Percentiles rank a stretch among this genome's conserved stretches.
Conservation (phyloP, 2,329 filamentous ascomycete species). For the Talaromyces sp. region DNA sequence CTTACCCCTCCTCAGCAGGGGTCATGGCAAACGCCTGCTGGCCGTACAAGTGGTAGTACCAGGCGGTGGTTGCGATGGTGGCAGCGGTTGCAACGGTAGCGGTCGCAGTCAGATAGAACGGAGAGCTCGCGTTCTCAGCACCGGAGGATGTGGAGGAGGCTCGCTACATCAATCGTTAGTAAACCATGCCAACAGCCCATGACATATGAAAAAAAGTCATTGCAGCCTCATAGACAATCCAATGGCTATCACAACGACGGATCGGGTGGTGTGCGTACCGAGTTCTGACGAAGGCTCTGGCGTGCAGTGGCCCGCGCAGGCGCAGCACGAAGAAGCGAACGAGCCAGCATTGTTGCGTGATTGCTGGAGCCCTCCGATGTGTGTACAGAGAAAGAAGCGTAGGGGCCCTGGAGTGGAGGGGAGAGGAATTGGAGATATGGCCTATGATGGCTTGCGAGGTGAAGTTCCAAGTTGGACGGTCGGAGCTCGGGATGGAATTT, state of each 20-base stretch:
- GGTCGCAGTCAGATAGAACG: slow-evolving; percentile 80
- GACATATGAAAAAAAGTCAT: slow-evolving; percentile 25
- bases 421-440: slow-evolving; percentile 28
- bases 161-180: slow-evolving; percentile 48
- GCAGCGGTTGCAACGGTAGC: slow-evolving; percentile 81
- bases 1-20: slow-evolving; percentile 97
- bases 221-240: slow-evolving; percentile 27
- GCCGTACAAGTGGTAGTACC: slow-evolving; percentile 97
- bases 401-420: slow-evolving; percentile 29
- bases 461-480: slow-evolving; percentile 21
- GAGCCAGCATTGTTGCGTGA: slow-evolving; percentile 76
- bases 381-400: slow-evolving; percentile 28
- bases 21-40: slow-evolving; percentile 83
- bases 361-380: slow-evolving; percentile 36
- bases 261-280: slow-evolving; percentile 61
- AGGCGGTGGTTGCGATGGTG: slow-evolving; percentile 84
- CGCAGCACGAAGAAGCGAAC: slow-evolving; percentile 84
- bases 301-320: slow-evolving; percentile 76
- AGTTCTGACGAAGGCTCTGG: slow-evolving; percentile 67
- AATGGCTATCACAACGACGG: slow-evolving; percentile 27
- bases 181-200: slow-evolving; percentile 30
- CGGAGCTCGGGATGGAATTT: slow-evolving; percentile 35
- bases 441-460: slow-evolving; percentile 29
- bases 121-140: slow-evolving; percentile 67
- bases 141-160: slow-evolving; percentile 62